These are phyloP conservation scores for Colletotrichum orchidophilum DNA, from an alignment of 2,329 filamentous ascomycete genomes.

Conservation along the genomic window DNA sequence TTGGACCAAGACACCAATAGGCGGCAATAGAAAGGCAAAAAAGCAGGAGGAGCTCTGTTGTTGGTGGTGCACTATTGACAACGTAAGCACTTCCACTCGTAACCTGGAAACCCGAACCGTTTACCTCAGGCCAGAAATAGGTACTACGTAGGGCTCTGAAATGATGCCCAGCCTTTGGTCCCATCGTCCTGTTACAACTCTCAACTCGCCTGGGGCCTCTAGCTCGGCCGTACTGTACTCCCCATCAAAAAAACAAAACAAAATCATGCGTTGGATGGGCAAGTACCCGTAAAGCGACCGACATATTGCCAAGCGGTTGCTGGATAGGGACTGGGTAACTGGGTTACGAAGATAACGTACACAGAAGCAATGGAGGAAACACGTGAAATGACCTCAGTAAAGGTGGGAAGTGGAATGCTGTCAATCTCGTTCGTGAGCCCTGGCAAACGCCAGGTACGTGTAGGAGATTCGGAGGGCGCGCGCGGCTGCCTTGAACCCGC, in stretches of 20 bases:
- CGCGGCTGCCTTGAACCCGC: background rate
- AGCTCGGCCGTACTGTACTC: background rate
- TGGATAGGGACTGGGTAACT: background rate
- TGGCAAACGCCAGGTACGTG: background rate
- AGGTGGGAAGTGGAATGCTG: constrained; percentile 29
- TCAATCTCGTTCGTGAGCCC: constrained; percentile 11
- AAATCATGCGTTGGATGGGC: background rate
- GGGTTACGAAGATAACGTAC: no score
- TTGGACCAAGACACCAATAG: constrained; percentile 22
- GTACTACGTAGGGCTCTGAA: background rate
- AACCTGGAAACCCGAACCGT: background rate
- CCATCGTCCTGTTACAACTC: background rate
- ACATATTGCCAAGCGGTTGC: background rate
- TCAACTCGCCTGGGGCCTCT: background rate
- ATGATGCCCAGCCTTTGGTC: background rate
- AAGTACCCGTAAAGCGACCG: background rate
- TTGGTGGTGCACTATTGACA: background rate
- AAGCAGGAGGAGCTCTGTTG: background rate
- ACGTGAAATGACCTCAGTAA: constrained; percentile 17
- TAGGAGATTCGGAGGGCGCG: background rate
- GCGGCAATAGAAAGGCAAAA: background rate
- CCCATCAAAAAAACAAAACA: background rate
- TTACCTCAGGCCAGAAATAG: background rate
- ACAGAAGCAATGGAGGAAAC: background rate
- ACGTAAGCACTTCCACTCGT: background rate